phyloP scores from a whole-genome alignment of 2,329 filamentous ascomycete species.

The Ophiostoma sp. region DNA sequence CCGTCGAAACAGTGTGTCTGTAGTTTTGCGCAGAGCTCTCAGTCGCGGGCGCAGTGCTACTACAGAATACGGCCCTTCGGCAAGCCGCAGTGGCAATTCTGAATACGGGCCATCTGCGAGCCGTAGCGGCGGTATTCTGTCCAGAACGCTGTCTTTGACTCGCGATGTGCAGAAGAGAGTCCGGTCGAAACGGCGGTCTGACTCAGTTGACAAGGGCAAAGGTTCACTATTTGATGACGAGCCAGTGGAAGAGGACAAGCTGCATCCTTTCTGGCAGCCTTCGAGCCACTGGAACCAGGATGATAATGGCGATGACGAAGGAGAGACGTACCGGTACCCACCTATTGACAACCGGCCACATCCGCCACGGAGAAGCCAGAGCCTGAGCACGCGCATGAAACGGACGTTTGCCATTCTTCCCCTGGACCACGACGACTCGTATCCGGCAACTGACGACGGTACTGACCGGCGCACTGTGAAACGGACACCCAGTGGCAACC shows the following conservation, averaged over 20 bases:
- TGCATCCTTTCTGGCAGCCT: slow-evolving; percentile 60
- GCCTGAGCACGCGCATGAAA: slow-evolving; percentile 51
- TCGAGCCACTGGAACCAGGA: slow-evolving; percentile 39
- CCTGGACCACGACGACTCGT: slow-evolving; percentile 37
- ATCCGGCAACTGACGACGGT: slow-evolving; percentile 29
- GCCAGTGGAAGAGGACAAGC: slow-evolving; percentile 48
- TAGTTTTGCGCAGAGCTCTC: slow-evolving; percentile 49
- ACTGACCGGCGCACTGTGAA: slow-evolving; percentile 53
- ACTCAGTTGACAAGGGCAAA: slow-evolving; percentile 29
- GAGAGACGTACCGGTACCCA: slow-evolving; percentile 44
- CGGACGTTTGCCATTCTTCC: slow-evolving; percentile 58
- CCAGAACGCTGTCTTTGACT: slow-evolving; percentile 52
- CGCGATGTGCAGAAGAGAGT: slow-evolving; percentile 23
- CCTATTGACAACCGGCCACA: slow-evolving; percentile 45
- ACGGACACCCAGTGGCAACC: slow-evolving; percentile 54
- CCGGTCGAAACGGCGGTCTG: slow-evolving; percentile 13
- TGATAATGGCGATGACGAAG: slow-evolving; percentile 36
- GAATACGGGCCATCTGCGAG: slow-evolving; percentile 41
- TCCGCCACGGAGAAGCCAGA: slow-evolving; percentile 46
- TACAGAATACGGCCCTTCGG: slow-evolving; percentile 35
- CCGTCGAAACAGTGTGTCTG: slow-evolving; percentile 43
- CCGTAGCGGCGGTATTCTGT: slow-evolving; percentile 42
- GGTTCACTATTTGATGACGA: slow-evolving; percentile 37
- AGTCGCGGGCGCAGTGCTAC: slow-evolving; percentile 32
- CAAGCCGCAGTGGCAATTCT: slow-evolving; percentile 29